Conservation (phyloP, 768 basidiomycete genomes). For the Mycena albidolilacea region DNA sequence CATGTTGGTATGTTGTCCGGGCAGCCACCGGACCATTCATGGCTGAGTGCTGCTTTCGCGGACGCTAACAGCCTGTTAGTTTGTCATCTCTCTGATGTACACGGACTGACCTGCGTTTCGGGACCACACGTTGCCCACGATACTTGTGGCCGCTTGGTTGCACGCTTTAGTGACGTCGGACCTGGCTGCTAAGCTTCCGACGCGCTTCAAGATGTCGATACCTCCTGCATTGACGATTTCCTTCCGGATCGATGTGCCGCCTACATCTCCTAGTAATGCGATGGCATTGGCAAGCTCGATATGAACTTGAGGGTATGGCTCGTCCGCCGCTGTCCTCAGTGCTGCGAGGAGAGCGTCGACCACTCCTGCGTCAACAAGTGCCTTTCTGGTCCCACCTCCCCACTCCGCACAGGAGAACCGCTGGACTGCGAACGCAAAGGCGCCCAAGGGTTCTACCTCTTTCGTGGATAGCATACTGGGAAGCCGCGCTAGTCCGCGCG, state of each 20-base stretch:
- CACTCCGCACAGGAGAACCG: slow-evolving; percentile 47
- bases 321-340: slow-evolving; percentile 43
- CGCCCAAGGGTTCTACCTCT: slow-evolving; percentile 44
- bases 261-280: slow-evolving; percentile 46
- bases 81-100: neutral
- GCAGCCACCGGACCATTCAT: slow-evolving; percentile 35
- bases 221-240: slow-evolving; percentile 47
- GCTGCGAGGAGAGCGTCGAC: slow-evolving; percentile 47
- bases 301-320: slow-evolving; percentile 43
- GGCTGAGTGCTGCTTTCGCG: slow-evolving; percentile 38
- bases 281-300: slow-evolving; percentile 45
- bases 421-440: slow-evolving; percentile 47
- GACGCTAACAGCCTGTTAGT: slow-evolving; percentile 11
- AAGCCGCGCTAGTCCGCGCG: slow-evolving; percentile 43
- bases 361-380: slow-evolving; percentile 46
- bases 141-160: slow-evolving; percentile 43
- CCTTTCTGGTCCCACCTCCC: slow-evolving; percentile 44
- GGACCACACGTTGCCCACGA: slow-evolving; percentile 45
- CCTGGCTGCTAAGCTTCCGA: slow-evolving; percentile 28
- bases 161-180: slow-evolving; percentile 46
- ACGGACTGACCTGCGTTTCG: slow-evolving; percentile 43
- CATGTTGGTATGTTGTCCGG: slow-evolving; percentile 20
- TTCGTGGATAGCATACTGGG: slow-evolving; percentile 44
- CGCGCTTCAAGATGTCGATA: slow-evolving; percentile 43
- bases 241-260: slow-evolving; percentile 44